Percentiles rank a stretch among this genome's conserved stretches.
These are phyloP conservation scores for Naegleria fowleri DNA, from an alignment of 208 protist genomes.

Conservation along the genomic window DNA sequence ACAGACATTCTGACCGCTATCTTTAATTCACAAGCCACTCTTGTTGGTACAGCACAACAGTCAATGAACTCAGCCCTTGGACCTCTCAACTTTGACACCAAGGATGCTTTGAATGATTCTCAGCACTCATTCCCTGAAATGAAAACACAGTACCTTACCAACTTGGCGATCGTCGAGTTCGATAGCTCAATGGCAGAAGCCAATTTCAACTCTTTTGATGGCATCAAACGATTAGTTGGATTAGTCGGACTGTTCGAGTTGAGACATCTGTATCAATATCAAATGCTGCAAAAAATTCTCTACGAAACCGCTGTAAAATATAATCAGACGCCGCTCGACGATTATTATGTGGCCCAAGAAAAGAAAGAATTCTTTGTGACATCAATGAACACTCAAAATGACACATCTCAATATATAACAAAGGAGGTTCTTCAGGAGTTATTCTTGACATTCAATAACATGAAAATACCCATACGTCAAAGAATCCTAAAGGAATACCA, in stretches of 20 bases:
- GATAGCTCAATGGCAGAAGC: constrained; percentile 39
- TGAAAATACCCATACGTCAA: background rate
- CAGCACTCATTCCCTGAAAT: constrained; percentile 1
- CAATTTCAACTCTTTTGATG: constrained; percentile 38
- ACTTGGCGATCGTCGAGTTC: constrained; percentile 48
- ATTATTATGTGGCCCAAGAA: constrained; percentile 7
- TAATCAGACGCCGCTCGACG: constrained; percentile 44
- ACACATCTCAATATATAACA: background rate
- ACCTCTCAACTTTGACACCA: constrained; percentile 41
- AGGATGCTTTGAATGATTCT: background rate
- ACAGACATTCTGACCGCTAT: constrained; percentile 43
- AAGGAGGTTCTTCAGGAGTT: background rate
- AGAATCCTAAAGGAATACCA: background rate
- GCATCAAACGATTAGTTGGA: constrained; percentile 31
- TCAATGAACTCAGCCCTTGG: constrained; percentile 31
- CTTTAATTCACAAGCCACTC: constrained; percentile 36
- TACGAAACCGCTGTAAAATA: constrained; percentile 35
- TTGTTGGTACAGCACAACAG: constrained; percentile 29
- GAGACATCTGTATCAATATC: constrained; percentile 27
- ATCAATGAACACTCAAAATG: background rate
- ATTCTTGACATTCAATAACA: background rate
- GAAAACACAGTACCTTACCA: constrained; percentile 36
- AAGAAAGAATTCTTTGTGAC: constrained; percentile 2
- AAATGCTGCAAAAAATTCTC: constrained; percentile 40
- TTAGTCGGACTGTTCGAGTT: constrained; percentile 32